Percentiles rank a stretch among this genome's conserved stretches.
These are phyloP conservation scores for Aspergillus sclerotialis DNA, from an alignment of 2,329 filamentous ascomycete species.

Conservation along the genomic window DNA sequence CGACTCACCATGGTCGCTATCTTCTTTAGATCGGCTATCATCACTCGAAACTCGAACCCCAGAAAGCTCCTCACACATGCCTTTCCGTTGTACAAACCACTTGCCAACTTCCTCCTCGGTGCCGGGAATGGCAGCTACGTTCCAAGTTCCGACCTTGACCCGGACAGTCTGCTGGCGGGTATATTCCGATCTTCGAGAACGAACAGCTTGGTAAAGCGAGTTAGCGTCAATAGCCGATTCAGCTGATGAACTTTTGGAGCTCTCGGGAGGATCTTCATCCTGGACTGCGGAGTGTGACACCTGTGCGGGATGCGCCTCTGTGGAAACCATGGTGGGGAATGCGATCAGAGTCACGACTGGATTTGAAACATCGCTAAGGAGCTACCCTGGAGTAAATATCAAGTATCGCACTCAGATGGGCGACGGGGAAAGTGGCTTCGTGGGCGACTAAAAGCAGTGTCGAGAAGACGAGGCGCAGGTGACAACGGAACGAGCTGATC, in stretches of 20 bases:
- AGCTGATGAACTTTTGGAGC: conserved; percentile 10
- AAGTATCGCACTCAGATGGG: neutral
- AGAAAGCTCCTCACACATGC: conserved; percentile 57
- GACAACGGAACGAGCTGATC: conserved; percentile 1
- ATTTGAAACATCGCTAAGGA: neutral
- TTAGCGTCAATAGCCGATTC: conserved; percentile 21
- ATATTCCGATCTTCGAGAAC: conserved; percentile 71
- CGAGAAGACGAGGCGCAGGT: conserved; percentile 5
- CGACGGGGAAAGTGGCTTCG: neutral
- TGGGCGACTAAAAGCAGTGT: neutral
- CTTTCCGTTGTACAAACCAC: conserved; percentile 80
- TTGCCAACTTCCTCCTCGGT: conserved; percentile 79
- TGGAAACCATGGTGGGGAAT: conserved; percentile 9
- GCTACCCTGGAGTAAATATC: neutral
- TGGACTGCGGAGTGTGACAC: conserved; percentile 4
- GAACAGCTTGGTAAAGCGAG: conserved; percentile 53
- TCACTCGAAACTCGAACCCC: conserved; percentile 37
- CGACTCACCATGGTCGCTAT: conserved; percentile 7
- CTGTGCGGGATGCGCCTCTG: conserved; percentile 3
- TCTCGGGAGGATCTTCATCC: conserved; percentile 9
- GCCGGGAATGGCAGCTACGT: conserved; percentile 76
- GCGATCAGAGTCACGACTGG: neutral
- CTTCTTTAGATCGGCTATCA: conserved; percentile 12
- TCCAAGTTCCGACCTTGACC: conserved; percentile 93
- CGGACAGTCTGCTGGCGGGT: conserved; percentile 65